These are phyloP conservation scores for Cucumis hystrix DNA, from an alignment of 306 rosid genomes.

Conservation along the genomic window DNA sequence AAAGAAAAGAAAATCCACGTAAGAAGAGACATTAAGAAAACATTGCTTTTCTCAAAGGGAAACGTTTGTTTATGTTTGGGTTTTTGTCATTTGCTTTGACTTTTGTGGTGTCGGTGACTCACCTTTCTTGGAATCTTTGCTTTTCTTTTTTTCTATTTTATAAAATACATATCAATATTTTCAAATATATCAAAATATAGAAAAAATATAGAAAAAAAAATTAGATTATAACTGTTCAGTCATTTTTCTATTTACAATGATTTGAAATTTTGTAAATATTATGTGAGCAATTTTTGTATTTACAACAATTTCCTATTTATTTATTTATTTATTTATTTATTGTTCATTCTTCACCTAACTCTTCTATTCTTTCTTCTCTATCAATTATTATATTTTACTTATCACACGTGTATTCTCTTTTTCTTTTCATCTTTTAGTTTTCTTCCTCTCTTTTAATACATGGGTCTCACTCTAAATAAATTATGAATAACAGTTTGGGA, in stretches of 20 bases:
- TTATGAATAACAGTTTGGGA: background rate
- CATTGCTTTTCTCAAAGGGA: background rate
- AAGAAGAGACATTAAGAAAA: background rate
- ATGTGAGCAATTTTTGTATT: too few species aligned
- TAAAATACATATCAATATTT: background rate
- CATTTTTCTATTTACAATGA: too few species aligned
- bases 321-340: background rate
- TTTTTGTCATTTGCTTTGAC: conserved; percentile 21
- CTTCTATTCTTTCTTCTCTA: background rate
- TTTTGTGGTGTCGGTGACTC: conserved; percentile 21
- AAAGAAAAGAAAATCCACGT: background rate
- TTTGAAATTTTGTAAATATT: too few species aligned
- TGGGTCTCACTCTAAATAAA: background rate
- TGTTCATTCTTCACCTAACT: background rate
- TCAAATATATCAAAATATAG: too few species aligned
- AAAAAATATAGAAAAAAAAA: too few species aligned
- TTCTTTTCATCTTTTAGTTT: too few species aligned
- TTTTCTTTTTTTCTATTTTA: background rate
- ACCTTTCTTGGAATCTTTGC: conserved; percentile 7
- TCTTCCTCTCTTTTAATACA: background rate
- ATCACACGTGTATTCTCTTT: background rate
- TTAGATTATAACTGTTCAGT: too few species aligned
- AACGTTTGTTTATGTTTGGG: background rate
- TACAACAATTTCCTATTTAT: background rate
- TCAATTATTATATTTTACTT: background rate